Evolutionary conservation across 1,284 basidiomycete species (phyloP).

Genomic region (Ceraceosorus bombacis): DNA sequence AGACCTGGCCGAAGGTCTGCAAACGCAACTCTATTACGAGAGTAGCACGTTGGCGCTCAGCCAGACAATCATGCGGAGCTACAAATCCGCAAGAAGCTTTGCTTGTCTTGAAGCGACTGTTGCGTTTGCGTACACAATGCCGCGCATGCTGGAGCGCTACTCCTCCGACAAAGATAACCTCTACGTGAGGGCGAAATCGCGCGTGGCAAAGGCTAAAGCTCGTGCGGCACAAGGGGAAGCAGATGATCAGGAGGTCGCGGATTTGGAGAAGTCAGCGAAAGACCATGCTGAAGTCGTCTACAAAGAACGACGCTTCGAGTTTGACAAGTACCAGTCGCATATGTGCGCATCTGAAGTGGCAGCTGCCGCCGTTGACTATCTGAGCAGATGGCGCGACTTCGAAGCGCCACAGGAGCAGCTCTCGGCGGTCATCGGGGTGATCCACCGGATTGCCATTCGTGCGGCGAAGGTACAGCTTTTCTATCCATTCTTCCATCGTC

Average conservation of each 20-base stretch:
- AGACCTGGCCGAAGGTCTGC: constrained; percentile 37
- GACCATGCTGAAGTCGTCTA: constrained; percentile 23
- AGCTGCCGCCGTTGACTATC: constrained; percentile 37
- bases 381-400: constrained; percentile 38
- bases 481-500: constrained; percentile 26
- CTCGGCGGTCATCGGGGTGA: constrained; percentile 31
- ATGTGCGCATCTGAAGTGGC: constrained; percentile 34
- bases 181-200: constrained; percentile 37
- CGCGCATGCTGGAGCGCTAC: constrained; percentile 43
- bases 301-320: constrained; percentile 40
- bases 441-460: constrained; percentile 42
- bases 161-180: constrained; percentile 38
- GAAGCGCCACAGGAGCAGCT: constrained; percentile 30
- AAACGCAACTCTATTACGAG: constrained; percentile 44
- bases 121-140: constrained; percentile 39
- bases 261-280: constrained; percentile 25
- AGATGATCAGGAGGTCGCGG: constrained; percentile 17
- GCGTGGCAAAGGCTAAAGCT: constrained; percentile 18
- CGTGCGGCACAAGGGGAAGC: background rate
- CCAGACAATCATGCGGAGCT: constrained; percentile 32
- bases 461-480: constrained; percentile 32
- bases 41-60: constrained; percentile 36
- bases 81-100: constrained; percentile 38
- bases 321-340: constrained; percentile 39
- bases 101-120: constrained; percentile 38